Percentiles rank a stretch among this genome's conserved stretches.
phyloP scores from a whole-genome alignment of 2,329 filamentous ascomycete species.

The Fusarium brachygibbosum region DNA sequence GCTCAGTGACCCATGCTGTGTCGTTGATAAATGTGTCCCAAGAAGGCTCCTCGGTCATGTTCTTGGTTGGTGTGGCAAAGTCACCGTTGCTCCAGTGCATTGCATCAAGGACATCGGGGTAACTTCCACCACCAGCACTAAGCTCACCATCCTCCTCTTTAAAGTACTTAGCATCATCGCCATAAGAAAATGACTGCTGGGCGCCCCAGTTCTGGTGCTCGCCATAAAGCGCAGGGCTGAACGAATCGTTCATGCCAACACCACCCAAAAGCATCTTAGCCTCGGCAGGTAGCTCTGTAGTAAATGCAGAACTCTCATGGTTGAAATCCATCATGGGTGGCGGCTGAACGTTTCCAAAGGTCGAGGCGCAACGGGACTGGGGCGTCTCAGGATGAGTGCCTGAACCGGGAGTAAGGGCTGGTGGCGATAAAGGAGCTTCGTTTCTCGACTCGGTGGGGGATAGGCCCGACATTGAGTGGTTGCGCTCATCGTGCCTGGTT shows the following conservation, averaged over 20 bases:
- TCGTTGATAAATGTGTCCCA: conserved; percentile 54
- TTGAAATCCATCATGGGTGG: conserved; percentile 43
- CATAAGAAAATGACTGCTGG: conserved; percentile 17
- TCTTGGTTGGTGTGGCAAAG: conserved; percentile 23
- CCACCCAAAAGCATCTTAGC: conserved; percentile 56
- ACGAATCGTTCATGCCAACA: conserved; percentile 24
- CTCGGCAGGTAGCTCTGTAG: conserved; percentile 58
- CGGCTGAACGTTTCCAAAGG: conserved; percentile 23
- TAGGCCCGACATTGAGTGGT: conserved; percentile 36
- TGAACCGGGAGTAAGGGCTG: conserved; percentile 49
- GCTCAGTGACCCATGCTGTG: conserved; percentile 41
- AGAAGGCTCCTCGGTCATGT: conserved; percentile 47
- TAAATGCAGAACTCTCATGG: conserved; percentile 56
- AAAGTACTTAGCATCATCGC: conserved; percentile 25
- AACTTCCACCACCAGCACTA: conserved; percentile 14
- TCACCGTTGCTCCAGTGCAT: conserved; percentile 22
- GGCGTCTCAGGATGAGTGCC: conserved; percentile 44
- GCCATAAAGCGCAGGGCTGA: conserved; percentile 20
- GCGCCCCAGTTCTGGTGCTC: conserved; percentile 25
- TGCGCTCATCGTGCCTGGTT: conserved; percentile 31
- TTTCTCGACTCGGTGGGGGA: conserved; percentile 37
- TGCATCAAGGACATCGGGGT: conserved; percentile 24
- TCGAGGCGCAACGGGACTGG: conserved; percentile 39
- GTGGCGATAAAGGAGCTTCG: conserved; percentile 42
- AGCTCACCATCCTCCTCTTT: conserved; percentile 27